Evolutionary conservation across 2,329 filamentous ascomycete genomes (phyloP), one percentile per base, ranked within the genome.

Genomic region (Teratosphaeria gauchensis): DNA sequence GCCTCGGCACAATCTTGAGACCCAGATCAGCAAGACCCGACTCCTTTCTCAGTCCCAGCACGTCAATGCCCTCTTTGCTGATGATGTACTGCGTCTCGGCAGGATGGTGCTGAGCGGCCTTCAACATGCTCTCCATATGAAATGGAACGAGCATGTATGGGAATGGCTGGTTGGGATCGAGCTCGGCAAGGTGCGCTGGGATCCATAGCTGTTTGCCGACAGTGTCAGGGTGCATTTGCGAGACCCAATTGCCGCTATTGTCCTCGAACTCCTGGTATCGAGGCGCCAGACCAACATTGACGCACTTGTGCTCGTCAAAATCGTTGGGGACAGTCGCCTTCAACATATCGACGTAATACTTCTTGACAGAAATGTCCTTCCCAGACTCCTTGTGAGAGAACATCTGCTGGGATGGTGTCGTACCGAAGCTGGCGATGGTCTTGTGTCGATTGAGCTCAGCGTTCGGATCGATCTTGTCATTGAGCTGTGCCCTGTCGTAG

Each of bases 371-470:
- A 12, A 57, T 54, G 12, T 32, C n/a, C n/a, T n/a, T n/a, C n/a
- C n/a, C n/a, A n/a, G n/a, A n/a, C n/a, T n/a, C n/a, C n/a, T n/a
- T n/a, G n/a, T n/a, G n/a, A n/a, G n/a, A n/a, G 33, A 53, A 57
- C 2, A 6, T 33, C 35, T 57, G 51, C 21, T 28, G 19, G 19
- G 51, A 54, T 11, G 56, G 56, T 1, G 46, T 30, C 30, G n/a
- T 2, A 31, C 56, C 56, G 35, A 57, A 54, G 24, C 33, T 52
- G 19, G 33, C 56, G 21, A 57, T 54, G 3, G 51, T 46, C 35
- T 57, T 57, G 51, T 57, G 56, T n/a, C 56, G 56, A n/a, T 57
- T 57, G 33, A 32, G 19, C n/a, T 57, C 56, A n/a, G 6, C 5
- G 33, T 57, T 57, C 4, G 56, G 56, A 21, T 57, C 24, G 21